phyloP scores from a whole-genome alignment of 441 rosid genomes.

The Codiaeum variegatum region DNA sequence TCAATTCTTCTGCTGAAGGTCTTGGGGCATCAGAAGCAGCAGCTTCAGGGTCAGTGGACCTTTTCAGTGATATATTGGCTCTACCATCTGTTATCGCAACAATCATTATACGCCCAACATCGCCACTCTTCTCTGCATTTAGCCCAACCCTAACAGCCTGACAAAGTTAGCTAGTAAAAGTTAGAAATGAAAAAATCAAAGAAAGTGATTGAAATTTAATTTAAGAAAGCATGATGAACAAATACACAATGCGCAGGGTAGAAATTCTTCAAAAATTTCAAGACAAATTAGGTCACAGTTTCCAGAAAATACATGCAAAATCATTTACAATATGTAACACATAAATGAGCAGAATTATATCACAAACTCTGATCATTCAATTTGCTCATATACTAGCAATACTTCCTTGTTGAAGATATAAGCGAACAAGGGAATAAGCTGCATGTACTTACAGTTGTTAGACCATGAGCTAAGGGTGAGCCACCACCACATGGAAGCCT shows the following conservation, averaged over 20 bases:
- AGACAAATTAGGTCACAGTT: not conserved
- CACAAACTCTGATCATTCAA: too few relatives aligned
- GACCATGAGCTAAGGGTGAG: constrained; percentile 98
- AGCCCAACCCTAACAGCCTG: constrained; percentile 95
- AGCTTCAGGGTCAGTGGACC: constrained; percentile 88
- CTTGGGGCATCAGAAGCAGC: constrained; percentile 70
- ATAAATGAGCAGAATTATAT: not conserved
- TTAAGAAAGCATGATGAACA: not conserved
- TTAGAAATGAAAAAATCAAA: constrained; percentile 12
- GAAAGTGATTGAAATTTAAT: not conserved
- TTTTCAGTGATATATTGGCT: constrained; percentile 89
- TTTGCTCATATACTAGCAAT: not conserved
- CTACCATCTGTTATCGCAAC: constrained; percentile 94
- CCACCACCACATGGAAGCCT: constrained; percentile 99
- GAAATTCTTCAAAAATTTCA: not conserved
- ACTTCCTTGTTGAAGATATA: not conserved
- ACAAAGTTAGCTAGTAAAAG: not conserved
- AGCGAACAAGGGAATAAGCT: constrained; percentile 2
- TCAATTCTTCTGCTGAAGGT: constrained; percentile 84
- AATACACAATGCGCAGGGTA: not conserved
- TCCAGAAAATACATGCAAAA: not conserved
- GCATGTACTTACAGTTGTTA: constrained; percentile 67
- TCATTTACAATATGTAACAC: constrained; percentile 4
- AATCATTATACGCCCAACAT: constrained; percentile 94
- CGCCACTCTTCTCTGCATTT: constrained; percentile 98